Evolutionary conservation across 495 filamentous ascomycete species (phyloP).

Genomic region (Penicillium longicatenatum): DNA sequence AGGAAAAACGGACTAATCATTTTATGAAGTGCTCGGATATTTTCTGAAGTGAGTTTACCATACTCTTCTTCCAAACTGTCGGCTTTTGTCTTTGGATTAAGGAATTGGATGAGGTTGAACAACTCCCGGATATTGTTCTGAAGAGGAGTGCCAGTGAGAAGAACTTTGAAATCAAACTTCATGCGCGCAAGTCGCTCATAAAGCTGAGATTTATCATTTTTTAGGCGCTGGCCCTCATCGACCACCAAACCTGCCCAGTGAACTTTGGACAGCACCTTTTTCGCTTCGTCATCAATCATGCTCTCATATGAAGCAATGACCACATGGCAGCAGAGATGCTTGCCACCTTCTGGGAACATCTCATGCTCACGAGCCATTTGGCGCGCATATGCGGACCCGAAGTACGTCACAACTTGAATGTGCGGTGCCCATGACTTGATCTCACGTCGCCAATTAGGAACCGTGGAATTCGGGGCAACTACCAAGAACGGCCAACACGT

Average conservation of each 20-base stretch:
- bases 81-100: slow-evolving; percentile 72
- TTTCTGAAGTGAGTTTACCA: slow-evolving; percentile 71
- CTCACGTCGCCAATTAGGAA: slow-evolving; percentile 95
- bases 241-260: slow-evolving; percentile 89
- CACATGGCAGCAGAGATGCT: slow-evolving; percentile 77
- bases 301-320: slow-evolving; percentile 95
- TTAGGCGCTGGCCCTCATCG: slow-evolving; percentile 94
- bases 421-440: slow-evolving; percentile 91
- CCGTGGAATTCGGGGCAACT: slow-evolving; percentile 92
- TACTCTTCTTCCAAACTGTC: slow-evolving; percentile 74
- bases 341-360: slow-evolving; percentile 68
- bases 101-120: slow-evolving; percentile 93
- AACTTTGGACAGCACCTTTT: slow-evolving; percentile 61
- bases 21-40: slow-evolving; percentile 75
- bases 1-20: slow-evolving; percentile 84
- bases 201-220: slow-evolving; percentile 84
- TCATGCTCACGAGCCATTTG: slow-evolving; percentile 74
- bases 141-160: slow-evolving; percentile 88
- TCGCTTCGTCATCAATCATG: slow-evolving; percentile 66
- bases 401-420: slow-evolving; percentile 87
- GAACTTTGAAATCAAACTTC: slow-evolving; percentile 74
- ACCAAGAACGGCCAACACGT: slow-evolving; percentile 90
- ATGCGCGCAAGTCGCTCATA: slow-evolving; percentile 72
- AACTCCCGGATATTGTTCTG: slow-evolving; percentile 95
- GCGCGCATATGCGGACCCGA: slow-evolving; percentile 70